Evolutionary conservation across 306 rosid genomes (phyloP), one percentile per base, ranked within the genome.

Genomic region (Morella rubra): DNA sequence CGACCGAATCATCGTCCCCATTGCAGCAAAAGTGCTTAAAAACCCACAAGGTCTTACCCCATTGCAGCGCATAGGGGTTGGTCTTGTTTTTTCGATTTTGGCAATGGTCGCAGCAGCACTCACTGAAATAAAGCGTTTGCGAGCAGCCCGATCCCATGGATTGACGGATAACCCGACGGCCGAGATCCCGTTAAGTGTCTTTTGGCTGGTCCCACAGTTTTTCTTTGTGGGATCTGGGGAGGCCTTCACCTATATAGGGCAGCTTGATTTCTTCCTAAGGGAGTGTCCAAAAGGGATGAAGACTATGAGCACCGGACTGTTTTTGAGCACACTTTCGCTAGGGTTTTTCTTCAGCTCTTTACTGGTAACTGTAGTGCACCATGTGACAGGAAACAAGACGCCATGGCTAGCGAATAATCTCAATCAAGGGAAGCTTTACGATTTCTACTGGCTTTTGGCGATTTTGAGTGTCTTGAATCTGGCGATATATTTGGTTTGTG

Each of bases 231-330:
- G 98, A 18, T 60, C 85, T 0, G 98, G 97, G 0, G 97, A 94
- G 82, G 98, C 97, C 9, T 92, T 92, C 55, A 92, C 81, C 45
- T 92, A 94, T 44, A 89, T 89, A 73, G 98, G 98, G 0, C 97
- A 94, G 54, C 80, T 94, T 5, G 93, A 90, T 49, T 94, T 94
- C 58, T 92, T 94, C 75, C 84, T 92, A 0, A 81, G 95, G 59
- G 98, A 94, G 74, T 92, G 97, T 20, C 97, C 98, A 0, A 90
- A 92, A 70, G 97, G 98, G 58, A 94, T 92, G 97, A 91, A 92
- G 79, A 91, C 97, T 0, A 89, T 90, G 93, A 94, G 98, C 82
- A 94, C 97, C 0, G 98, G 97, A 16, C 70, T 92, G 74, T 94
- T 94, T 61, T 74, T 94, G 83, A 94, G 96, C 77, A 89, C 97